Evolutionary conservation across 305 asterid genomes (phyloP).

Genomic region (Fraxinus albicans): DNA sequence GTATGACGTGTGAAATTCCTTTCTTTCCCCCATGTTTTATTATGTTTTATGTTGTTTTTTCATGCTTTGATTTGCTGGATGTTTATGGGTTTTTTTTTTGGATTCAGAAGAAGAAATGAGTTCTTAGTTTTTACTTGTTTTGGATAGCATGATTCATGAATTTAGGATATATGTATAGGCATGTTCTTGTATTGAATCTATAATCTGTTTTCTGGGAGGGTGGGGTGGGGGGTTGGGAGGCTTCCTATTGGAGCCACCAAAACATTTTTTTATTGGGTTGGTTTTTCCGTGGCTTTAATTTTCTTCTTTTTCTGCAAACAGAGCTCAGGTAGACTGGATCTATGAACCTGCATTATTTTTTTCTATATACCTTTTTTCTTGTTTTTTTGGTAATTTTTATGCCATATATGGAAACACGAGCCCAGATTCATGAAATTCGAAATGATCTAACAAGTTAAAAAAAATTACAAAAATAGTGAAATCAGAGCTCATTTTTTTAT

Average conservation of each 20-base stretch:
- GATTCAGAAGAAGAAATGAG: background rate
- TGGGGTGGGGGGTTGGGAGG: background rate
- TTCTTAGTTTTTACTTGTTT: background rate
- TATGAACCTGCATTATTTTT: background rate
- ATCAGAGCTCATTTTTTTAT: background rate
- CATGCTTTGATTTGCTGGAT: background rate
- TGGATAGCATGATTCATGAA: background rate
- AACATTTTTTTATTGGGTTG: background rate
- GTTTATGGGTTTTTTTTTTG: background rate
- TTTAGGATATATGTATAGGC: background rate
- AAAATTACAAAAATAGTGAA: background rate
- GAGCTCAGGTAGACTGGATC: background rate
- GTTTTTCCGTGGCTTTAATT: background rate
- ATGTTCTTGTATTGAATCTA: background rate
- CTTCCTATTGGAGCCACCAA: background rate
- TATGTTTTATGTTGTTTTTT: background rate
- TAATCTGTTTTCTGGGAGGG: background rate
- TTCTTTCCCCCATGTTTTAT: background rate
- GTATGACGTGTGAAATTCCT: background rate
- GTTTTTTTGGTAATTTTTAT: background rate
- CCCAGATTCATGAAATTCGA: background rate
- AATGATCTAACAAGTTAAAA: background rate
- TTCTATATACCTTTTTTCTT: background rate
- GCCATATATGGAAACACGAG: background rate
- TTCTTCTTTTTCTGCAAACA: background rate